Base-by-base conservation (phyloP, 257 asterid species). In the Craterostigma plantagineum region DNA sequence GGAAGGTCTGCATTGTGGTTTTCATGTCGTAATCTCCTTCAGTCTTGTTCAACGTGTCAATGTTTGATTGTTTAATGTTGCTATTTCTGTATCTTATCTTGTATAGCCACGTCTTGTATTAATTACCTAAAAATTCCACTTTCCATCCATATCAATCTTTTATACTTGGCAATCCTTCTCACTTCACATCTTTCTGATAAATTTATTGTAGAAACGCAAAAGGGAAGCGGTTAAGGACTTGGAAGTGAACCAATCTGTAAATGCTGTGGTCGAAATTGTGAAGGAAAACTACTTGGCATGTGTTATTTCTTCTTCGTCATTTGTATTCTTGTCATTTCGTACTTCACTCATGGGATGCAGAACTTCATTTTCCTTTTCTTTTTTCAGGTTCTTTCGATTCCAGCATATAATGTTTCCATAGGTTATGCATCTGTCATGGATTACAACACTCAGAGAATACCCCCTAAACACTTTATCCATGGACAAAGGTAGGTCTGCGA, bases 211-310 rank as follows among this genome's bases (percentile, higher is more conserved):
- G 94, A 90, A 83, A 68, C 86, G 93, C 63, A 79, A 73, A 66
- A 63, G 72, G 59, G 82, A 60, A 61, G 62, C 73, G 43, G 42
- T 48, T 6, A 65, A 52, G 53, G 82, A 69, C 48, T 52, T 90
- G 72, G 92, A 83, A 51, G 64, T 66, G 49, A 72, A 83, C 68
- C 91, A 79, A 68, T 66, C 63, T 45, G 79, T 90, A 33, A 76
- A 62, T 51, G 92, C 92, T 15, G 43, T 57, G 40, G 87, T 90
- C 35, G 98, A 90, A 71, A 69, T 79, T 54, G 93, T 83, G 16
- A 83, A 83, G 63, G 94, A 83, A 56, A 75, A 77, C 53, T 83
- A 90, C 73, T 45, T 90, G 98, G 98, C 78, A 61, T 12, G 17
- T 4, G 4, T 18, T 14, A 16, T 40, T 40, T 40, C 17, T 11